These are phyloP conservation scores for Mayamaea pseudoterrestris DNA, from an alignment of 108 stramenopile genomes.

Conservation along the genomic window DNA sequence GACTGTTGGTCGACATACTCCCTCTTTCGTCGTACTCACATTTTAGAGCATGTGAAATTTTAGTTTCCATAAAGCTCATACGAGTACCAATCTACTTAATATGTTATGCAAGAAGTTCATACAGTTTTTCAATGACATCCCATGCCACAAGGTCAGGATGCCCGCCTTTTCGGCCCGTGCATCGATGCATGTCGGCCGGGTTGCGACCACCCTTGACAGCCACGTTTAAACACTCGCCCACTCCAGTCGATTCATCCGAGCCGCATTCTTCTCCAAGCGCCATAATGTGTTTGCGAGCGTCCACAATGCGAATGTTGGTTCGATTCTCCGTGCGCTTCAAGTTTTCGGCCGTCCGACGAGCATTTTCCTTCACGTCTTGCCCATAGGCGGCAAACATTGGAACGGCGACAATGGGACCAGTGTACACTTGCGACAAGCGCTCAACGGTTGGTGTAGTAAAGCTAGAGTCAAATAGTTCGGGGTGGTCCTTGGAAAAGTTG, in stretches of 20 bases:
- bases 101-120: no score
- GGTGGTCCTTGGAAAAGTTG: no score
- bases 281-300: conserved; percentile 11
- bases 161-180: conserved; percentile 11
- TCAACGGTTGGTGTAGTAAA: no score
- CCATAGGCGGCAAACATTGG: conserved; percentile 14
- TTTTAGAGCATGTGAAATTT: no score
- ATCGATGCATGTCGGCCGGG: conserved; percentile 25
- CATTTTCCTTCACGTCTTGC: conserved; percentile 4
- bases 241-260: no score
- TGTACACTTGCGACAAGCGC: not conserved
- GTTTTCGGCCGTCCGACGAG: not conserved
- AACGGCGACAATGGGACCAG: conserved; percentile 11
- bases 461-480: no score
- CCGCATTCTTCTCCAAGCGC: conserved; percentile 17
- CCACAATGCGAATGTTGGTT: conserved; percentile 2
- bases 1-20: no score
- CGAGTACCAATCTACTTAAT: no score
- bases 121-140: conserved; percentile 11
- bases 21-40: no score
- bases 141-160: conserved; percentile 17
- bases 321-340: not conserved
- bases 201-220: no score
- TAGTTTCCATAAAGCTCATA: no score
- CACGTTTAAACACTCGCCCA: no score